Conservation (phyloP, 2,329 filamentous ascomycete species). For the Aspergillus unguis region DNA sequence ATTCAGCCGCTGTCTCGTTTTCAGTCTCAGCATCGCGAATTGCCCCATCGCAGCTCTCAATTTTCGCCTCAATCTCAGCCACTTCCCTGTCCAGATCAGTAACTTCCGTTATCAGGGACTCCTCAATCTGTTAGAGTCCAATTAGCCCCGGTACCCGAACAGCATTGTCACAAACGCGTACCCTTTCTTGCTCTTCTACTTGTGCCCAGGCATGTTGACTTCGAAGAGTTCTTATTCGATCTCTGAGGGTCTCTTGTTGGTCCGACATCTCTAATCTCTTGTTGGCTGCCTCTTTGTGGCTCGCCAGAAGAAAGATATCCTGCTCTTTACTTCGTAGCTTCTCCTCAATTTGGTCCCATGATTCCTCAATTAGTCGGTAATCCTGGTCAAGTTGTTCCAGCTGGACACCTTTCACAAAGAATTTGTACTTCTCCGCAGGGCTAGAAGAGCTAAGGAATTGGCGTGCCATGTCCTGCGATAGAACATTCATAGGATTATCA, state of each 20-base stretch:
- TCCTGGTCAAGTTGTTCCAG: slow-evolving; percentile 89
- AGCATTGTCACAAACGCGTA: slow-evolving; percentile 18
- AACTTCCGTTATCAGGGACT: slow-evolving; percentile 37
- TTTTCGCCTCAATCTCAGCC: slow-evolving; percentile 42
- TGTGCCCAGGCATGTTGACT: slow-evolving; percentile 82
- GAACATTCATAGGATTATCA: slow-evolving; percentile 92
- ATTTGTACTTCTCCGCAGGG: slow-evolving; percentile 85
- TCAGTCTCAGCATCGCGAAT: slow-evolving; percentile 44
- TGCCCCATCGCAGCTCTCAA: slow-evolving; percentile 44
- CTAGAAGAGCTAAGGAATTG: slow-evolving; percentile 87
- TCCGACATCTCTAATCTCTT: slow-evolving; percentile 63
- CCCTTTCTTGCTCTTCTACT: slow-evolving; percentile 70
- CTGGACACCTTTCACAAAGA: slow-evolving; percentile 92
- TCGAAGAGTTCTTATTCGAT: slow-evolving; percentile 57
- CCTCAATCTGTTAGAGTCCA: slow-evolving; percentile 25
- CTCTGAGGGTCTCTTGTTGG: slow-evolving; percentile 63
- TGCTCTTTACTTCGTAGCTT: slow-evolving; percentile 61
- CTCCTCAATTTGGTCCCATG: slow-evolving; percentile 66
- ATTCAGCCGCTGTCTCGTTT: slow-evolving; percentile 40
- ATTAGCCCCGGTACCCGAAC: slow-evolving; percentile 12
- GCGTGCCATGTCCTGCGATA: slow-evolving; percentile 92
- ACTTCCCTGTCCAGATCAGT: slow-evolving; percentile 47
- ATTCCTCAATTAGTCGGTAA: slow-evolving; percentile 78
- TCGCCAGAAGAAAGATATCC: slow-evolving; percentile 61
- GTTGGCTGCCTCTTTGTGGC: slow-evolving; percentile 59